Conservation (phyloP, 805 yeast genomes). For the Metschnikowia lochheadii region DNA sequence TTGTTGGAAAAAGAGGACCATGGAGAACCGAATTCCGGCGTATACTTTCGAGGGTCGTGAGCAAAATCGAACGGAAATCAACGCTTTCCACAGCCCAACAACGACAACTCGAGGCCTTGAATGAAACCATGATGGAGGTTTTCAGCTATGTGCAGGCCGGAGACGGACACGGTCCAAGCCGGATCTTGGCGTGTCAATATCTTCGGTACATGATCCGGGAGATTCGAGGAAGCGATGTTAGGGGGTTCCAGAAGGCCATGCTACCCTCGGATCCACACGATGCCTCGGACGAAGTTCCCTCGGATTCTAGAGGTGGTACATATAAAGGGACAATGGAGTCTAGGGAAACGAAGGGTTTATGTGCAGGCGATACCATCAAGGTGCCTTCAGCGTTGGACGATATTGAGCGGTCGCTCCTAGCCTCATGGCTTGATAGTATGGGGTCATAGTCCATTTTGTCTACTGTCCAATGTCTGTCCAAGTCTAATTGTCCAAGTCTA, state of each 20-base stretch:
- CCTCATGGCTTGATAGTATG: conserved; percentile 40
- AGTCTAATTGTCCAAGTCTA: no score
- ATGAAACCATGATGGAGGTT: neutral
- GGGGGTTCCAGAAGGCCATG: conserved; percentile 29
- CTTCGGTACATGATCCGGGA: conserved; percentile 39
- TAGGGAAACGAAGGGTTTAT: no score
- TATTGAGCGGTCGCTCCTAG: conserved; percentile 37
- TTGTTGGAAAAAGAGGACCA: neutral
- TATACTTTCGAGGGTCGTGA: conserved; percentile 18
- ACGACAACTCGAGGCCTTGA: conserved; percentile 7
- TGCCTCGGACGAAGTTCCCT: neutral
- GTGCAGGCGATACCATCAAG: neutral
- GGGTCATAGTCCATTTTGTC: neutral
- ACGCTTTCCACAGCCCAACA: conserved; percentile 1
- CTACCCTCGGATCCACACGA: conserved; percentile 21
- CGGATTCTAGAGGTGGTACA: no score
- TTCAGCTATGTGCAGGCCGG: neutral
- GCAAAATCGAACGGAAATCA: conserved; percentile 31
- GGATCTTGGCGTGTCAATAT: conserved; percentile 35
- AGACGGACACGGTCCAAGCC: conserved; percentile 6
- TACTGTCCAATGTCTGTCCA: no score
- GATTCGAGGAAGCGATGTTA: conserved; percentile 18
- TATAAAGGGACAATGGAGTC: no score
- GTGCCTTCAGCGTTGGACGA: conserved; percentile 26
- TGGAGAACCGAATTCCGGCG: conserved; percentile 16